Evolutionary conservation across 768 basidiomycete species (phyloP).

Genomic region (Suillus paluster): DNA sequence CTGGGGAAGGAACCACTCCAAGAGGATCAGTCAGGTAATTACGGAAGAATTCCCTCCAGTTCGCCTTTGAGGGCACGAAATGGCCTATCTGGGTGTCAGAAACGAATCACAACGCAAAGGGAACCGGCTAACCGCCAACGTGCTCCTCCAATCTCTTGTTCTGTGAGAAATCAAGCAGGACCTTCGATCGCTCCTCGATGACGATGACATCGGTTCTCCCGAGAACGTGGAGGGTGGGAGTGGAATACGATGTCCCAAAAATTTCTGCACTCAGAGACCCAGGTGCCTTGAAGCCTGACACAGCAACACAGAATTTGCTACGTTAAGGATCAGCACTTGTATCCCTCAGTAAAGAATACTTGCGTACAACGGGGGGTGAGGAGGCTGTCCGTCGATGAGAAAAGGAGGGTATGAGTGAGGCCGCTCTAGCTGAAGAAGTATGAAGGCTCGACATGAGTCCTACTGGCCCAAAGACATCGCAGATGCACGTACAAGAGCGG

Average conservation of each 20-base stretch:
- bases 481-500: conserved; percentile 60
- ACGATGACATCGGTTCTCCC: conserved; percentile 83
- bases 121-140: conserved; percentile 69
- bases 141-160: conserved; percentile 74
- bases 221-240: conserved; percentile 78
- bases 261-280: conserved; percentile 52
- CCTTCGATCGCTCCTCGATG: conserved; percentile 64
- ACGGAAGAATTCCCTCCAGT: conserved; percentile 76
- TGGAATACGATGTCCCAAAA: conserved; percentile 57
- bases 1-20: conserved; percentile 51
- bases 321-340: background rate
- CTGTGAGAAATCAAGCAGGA: conserved; percentile 56
- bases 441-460: conserved; percentile 8
- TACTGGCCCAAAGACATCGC: conserved; percentile 3
- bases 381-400: conserved; percentile 62
- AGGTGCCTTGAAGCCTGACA: conserved; percentile 67
- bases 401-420: conserved; percentile 60
- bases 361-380: conserved; percentile 75
- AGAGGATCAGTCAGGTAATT: conserved; percentile 63
- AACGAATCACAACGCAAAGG: background rate
- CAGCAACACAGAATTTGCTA: conserved; percentile 76
- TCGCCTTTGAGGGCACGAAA: conserved; percentile 78
- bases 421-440: conserved; percentile 50
- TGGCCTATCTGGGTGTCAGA: conserved; percentile 56
- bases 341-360: background rate